A percentile compares a stretch with the other conserved stretches of the same genome.
Evolutionary conservation across 1,284 basidiomycete genomes (phyloP).

Genomic region (Trichosporon ovoides): DNA sequence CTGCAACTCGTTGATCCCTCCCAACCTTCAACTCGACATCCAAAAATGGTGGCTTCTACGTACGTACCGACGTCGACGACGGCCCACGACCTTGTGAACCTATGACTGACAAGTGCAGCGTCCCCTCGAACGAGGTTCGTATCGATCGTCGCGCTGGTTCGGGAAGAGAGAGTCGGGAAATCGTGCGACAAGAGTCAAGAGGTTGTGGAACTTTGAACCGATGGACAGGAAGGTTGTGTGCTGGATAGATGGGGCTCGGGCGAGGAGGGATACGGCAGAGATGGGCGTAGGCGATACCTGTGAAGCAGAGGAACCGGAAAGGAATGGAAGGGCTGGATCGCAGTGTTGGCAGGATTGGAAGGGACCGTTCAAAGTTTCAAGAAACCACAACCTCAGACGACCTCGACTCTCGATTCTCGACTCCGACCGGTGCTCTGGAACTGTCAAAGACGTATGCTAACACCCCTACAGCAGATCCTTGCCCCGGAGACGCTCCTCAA

Average conservation of each 20-base stretch:
- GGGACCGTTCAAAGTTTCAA: slow-evolving; percentile 1
- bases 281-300: too few relatives aligned
- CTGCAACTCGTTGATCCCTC: not conserved
- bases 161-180: not conserved
- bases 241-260: too few relatives aligned
- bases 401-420: not conserved
- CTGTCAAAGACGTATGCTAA: not conserved
- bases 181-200: not conserved
- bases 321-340: not conserved
- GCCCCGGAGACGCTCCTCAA: slow-evolving; percentile 98
- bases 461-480: slow-evolving; percentile 54
- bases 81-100: not conserved
- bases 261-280: too few relatives aligned
- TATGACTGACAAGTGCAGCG: slow-evolving; percentile 10
- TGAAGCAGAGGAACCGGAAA: too few relatives aligned
- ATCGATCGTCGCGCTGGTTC: not conserved
- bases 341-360: too few relatives aligned
- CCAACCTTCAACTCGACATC: not conserved
- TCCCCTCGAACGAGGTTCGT: slow-evolving; percentile 15
- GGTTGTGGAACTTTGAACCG: slow-evolving; percentile 8
- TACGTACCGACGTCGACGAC: not conserved
- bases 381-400: not conserved
- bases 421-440: not conserved
- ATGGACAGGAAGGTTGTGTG: not conserved
- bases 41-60: slow-evolving; percentile 6